phyloP scores from a whole-genome alignment of 768 basidiomycete genomes.

The Hypholoma fasciculare region DNA sequence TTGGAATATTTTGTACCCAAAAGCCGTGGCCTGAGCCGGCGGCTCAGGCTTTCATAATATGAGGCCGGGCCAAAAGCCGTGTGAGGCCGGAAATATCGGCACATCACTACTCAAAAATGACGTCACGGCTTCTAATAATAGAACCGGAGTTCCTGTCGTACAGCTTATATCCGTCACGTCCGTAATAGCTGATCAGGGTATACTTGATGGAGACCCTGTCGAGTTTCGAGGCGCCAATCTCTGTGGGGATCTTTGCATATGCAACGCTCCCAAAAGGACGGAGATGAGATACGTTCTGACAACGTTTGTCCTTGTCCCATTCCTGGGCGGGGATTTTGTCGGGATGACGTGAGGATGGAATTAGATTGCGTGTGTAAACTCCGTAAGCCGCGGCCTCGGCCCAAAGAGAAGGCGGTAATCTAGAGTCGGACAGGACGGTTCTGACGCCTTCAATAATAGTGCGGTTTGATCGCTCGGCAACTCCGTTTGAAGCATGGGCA shows the following conservation, averaged over 20 bases:
- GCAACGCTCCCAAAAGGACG: constrained; percentile 29
- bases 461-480: constrained; percentile 25
- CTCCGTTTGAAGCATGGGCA: constrained; percentile 30
- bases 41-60: too few relatives aligned
- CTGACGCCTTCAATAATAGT: constrained; percentile 24
- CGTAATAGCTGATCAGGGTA: constrained; percentile 22
- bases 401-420: constrained; percentile 19
- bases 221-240: constrained; percentile 11
- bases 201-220: constrained; percentile 15
- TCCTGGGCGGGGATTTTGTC: constrained; percentile 10
- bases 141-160: constrained; percentile 8
- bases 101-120: too few relatives aligned
- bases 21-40: too few relatives aligned
- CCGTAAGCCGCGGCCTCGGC: constrained; percentile 8
- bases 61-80: too few relatives aligned
- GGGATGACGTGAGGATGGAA: constrained; percentile 12
- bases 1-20: too few relatives aligned
- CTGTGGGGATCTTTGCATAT: constrained; percentile 26
- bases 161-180: constrained; percentile 19
- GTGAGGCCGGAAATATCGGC: too few relatives aligned
- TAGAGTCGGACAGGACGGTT: constrained; percentile 19
- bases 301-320: constrained; percentile 8
- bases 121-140: constrained; percentile 16
- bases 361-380: constrained; percentile 11
- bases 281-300: constrained; percentile 28